A percentile compares a stretch with the other conserved stretches of the same genome.
Evolutionary conservation across 2,329 filamentous ascomycete genomes (phyloP).

Genomic region (Monilinia polystroma): DNA sequence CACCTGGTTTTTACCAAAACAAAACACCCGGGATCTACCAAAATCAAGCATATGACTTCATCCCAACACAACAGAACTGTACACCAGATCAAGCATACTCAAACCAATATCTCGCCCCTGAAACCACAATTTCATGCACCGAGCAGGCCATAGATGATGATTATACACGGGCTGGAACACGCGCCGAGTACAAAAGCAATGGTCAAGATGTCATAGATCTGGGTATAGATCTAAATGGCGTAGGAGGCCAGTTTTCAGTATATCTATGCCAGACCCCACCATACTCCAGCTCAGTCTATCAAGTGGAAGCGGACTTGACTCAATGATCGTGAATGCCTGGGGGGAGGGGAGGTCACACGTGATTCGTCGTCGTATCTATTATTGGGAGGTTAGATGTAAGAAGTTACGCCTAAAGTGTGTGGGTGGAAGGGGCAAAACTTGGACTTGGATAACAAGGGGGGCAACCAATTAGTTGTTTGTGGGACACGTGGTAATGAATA

Average conservation of each 20-base stretch:
- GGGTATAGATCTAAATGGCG: neutral
- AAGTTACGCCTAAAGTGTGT: neutral
- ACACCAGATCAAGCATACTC: neutral
- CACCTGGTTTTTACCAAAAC: constrained; percentile 13
- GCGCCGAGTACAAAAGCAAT: neutral
- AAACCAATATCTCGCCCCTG: neutral
- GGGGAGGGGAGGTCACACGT: neutral
- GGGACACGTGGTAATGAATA: neutral
- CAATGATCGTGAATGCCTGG: neutral
- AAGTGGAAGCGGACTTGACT: neutral
- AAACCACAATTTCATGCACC: neutral
- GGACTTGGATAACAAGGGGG: neutral
- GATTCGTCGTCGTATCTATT: neutral
- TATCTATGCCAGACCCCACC: neutral
- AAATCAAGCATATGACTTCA: neutral
- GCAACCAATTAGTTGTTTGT: neutral
- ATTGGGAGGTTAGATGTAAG: neutral
- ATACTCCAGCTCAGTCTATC: neutral
- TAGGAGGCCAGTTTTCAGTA: constrained; percentile 10
- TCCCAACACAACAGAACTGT: neutral
- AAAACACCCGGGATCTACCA: neutral
- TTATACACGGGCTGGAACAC: neutral
- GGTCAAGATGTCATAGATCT: neutral
- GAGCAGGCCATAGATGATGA: neutral
- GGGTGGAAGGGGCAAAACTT: neutral